A percentile compares a stretch with the other conserved stretches of the same genome.
These are phyloP conservation scores for Neckera pumila DNA, from an alignment of 225 moss, liverwort and hornwort species.

Conservation along the genomic window DNA sequence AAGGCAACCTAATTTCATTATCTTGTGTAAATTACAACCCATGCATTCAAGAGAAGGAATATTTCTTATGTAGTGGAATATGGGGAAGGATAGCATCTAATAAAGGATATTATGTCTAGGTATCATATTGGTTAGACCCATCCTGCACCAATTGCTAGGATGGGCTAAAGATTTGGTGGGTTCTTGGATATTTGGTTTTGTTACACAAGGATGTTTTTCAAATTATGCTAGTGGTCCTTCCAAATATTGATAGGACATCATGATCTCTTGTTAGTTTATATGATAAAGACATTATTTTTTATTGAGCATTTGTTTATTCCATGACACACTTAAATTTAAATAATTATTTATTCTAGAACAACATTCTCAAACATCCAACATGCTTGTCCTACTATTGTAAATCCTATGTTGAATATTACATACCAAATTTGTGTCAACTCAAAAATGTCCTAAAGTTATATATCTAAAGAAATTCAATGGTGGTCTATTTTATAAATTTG, in stretches of 20 bases:
- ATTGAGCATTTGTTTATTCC: background rate
- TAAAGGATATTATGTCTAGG: no score
- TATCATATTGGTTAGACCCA: no score
- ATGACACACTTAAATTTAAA: background rate
- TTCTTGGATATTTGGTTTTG: no score
- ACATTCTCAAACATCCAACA: background rate
- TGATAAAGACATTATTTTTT: background rate
- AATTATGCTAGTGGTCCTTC: background rate
- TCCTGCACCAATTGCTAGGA: no score
- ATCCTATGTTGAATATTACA: background rate
- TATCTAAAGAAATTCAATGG: background rate
- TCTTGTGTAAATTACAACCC: no score
- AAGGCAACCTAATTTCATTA: no score
- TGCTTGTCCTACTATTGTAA: background rate
- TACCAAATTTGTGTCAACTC: background rate
- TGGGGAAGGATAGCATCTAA: no score
- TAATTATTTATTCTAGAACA: background rate
- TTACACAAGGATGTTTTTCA: background rate
- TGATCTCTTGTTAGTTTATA: background rate
- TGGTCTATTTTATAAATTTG: no score
- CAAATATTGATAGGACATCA: no score
- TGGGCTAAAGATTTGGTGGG: no score
- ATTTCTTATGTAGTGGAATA: background rate
- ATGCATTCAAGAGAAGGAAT: background rate
- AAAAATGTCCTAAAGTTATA: background rate